These are phyloP conservation scores for Starmerella stigmatis DNA, from an alignment of 805 yeast genomes.

Conservation along the genomic window DNA sequence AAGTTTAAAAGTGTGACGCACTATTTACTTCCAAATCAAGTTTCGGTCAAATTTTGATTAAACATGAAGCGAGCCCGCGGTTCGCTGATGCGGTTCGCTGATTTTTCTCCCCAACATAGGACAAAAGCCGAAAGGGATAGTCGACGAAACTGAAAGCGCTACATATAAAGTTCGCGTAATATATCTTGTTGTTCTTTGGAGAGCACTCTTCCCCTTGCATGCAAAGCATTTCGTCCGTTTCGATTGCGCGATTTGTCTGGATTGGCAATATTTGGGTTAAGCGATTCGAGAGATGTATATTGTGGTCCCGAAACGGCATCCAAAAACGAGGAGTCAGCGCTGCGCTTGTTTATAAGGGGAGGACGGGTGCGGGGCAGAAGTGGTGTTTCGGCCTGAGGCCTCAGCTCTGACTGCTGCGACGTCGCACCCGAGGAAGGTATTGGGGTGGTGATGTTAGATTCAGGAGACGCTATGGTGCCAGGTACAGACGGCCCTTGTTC, in stretches of 20 bases:
- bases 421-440: too few relatives aligned
- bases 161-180: conserved; percentile 36
- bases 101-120: too few relatives aligned
- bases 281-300: conserved; percentile 27
- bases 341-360: neutral
- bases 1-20: too few relatives aligned
- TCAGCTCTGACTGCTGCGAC: too few relatives aligned
- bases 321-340: neutral
- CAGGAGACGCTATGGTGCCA: neutral
- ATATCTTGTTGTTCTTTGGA: conserved; percentile 47
- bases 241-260: conserved; percentile 22
- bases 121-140: too few relatives aligned
- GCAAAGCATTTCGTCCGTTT: conserved; percentile 16
- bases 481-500: neutral
- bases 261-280: conserved; percentile 23
- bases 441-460: neutral
- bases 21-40: too few relatives aligned
- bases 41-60: too few relatives aligned
- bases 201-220: conserved; percentile 29
- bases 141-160: too few relatives aligned
- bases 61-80: too few relatives aligned
- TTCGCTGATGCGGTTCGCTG: too few relatives aligned
- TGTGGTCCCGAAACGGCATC: conserved; percentile 5
- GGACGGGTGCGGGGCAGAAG: neutral
- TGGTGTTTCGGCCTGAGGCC: too few relatives aligned